Conservation (phyloP, 495 filamentous ascomycete genomes). For the Penicillium lagena region DNA sequence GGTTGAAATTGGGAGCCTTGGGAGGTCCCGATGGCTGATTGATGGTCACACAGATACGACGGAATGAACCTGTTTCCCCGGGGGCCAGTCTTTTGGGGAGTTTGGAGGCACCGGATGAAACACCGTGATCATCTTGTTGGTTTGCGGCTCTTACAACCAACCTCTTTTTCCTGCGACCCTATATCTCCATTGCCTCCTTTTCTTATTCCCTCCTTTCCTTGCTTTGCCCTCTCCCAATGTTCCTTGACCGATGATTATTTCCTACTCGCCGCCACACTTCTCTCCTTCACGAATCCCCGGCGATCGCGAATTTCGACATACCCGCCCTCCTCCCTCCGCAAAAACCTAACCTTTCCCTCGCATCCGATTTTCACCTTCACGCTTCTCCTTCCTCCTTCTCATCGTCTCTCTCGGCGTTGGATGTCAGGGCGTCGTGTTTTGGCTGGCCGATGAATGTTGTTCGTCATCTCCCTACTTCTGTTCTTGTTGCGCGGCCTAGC, state of each 20-base stretch:
- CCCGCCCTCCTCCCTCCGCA: conserved; percentile 7
- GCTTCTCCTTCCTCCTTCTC: conserved; percentile 22
- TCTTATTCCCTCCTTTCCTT: conserved; percentile 4
- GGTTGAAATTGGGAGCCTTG: conserved; percentile 2
- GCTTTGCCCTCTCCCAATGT: neutral
- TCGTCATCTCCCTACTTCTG: conserved; percentile 10
- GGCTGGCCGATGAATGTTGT: conserved; percentile 30
- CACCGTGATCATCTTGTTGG: too few species aligned
- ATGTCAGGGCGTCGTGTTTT: conserved; percentile 41
- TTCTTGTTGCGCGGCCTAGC: neutral
- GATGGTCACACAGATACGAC: conserved; percentile 20
- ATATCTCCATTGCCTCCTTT: neutral
- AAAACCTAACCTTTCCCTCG: conserved; percentile 12
- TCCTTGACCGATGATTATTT: too few species aligned
- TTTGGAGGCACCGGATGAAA: conserved; percentile 9
- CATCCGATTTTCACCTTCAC: conserved; percentile 11
- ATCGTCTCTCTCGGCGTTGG: conserved; percentile 42
- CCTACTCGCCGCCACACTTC: neutral
- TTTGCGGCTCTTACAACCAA: neutral
- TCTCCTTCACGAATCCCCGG: conserved; percentile 16
- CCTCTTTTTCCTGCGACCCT: neutral
- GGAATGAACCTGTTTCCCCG: conserved; percentile 22
- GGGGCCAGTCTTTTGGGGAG: conserved; percentile 10
- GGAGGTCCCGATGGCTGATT: conserved; percentile 1
- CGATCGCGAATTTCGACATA: conserved; percentile 19